Conservation (phyloP, 345 rosid species). For the Rubroshorea leprosula region DNA sequence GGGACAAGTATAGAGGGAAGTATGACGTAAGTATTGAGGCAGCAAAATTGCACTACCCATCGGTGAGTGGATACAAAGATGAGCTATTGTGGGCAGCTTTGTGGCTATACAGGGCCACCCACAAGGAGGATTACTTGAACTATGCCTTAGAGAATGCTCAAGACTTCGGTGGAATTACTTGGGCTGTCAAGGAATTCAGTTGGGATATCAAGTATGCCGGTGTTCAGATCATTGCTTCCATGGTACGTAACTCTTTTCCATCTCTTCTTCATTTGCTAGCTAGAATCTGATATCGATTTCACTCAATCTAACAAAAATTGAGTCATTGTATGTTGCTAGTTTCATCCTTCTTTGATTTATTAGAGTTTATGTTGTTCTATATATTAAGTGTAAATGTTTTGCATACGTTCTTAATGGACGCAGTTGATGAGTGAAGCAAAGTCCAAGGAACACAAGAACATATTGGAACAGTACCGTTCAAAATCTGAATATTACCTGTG, state of each 20-base stretch:
- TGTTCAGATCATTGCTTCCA: conserved; percentile 50
- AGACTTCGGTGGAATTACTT: conserved; percentile 54
- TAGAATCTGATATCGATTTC: not conserved
- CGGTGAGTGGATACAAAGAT: conserved; percentile 69
- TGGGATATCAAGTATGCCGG: conserved; percentile 75
- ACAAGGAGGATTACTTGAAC: conserved; percentile 32
- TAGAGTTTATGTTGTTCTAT: not conserved
- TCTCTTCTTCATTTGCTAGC: not conserved
- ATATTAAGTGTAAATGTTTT: not conserved
- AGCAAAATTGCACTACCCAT: conserved; percentile 52
- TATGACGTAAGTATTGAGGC: conserved; percentile 46
- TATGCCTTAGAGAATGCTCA: conserved; percentile 38
- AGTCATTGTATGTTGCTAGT: no score
- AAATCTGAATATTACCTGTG: conserved; percentile 55
- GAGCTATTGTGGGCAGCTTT: conserved; percentile 71
- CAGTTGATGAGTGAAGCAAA: conserved; percentile 33
- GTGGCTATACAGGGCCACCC: conserved; percentile 74
- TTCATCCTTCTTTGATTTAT: not conserved
- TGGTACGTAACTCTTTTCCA: conserved; percentile 21
- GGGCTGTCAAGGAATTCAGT: conserved; percentile 69
- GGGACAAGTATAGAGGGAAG: conserved; percentile 52
- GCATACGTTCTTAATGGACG: no score
- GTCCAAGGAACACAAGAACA: conserved; percentile 17
- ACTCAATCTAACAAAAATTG: no score
- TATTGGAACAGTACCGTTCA: conserved; percentile 29